Conservation (phyloP, 73 alveolate species). For the Paramecium biaurelia region DNA sequence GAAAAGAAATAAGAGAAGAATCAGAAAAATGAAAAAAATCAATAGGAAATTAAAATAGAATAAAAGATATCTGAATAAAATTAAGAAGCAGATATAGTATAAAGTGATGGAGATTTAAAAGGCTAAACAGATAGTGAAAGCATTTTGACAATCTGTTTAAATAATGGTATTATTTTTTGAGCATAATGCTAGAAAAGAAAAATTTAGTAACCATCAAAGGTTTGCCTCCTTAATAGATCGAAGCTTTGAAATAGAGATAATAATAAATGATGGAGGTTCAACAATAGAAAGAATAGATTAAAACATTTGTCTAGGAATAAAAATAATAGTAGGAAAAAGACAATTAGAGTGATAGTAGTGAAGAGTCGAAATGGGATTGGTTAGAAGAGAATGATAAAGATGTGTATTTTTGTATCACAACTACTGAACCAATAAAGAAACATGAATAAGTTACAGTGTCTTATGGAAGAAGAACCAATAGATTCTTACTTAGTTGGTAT, state of each 20-base stretch:
- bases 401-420: neutral
- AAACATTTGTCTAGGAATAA: neutral
- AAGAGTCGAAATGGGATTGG: constrained; percentile 55
- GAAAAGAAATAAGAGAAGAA: neutral
- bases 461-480: constrained; percentile 59
- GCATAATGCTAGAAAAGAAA: neutral
- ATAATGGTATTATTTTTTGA: neutral
- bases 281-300: neutral
- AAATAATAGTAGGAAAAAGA: neutral
- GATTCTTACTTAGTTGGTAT: constrained; percentile 63
- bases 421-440: constrained; percentile 6
- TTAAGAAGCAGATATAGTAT: neutral
- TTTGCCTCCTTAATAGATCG: neutral
- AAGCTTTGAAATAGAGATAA: neutral
- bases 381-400: constrained; percentile 17
- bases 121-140: neutral
- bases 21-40: neutral
- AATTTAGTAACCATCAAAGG: neutral
- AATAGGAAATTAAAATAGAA: neutral
- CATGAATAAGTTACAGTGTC: constrained; percentile 37
- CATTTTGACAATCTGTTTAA: neutral
- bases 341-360: neutral
- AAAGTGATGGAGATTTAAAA: neutral
- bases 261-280: neutral
- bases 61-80: neutral